phyloP scores from a whole-genome alignment of 371 early-diverging fungal genomes.

The Circinella umbellata region DNA sequence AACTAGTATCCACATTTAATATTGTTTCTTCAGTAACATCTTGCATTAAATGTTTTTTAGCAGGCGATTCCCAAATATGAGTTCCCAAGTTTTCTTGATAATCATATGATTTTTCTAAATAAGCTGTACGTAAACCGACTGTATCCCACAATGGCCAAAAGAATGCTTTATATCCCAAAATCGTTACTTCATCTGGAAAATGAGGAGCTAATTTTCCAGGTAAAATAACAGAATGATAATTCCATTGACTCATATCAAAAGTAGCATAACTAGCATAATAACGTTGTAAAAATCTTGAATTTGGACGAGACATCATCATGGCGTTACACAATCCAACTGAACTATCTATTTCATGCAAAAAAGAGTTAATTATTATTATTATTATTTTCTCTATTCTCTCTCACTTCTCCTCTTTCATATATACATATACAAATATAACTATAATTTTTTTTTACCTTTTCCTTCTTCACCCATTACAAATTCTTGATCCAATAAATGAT shows the following conservation, averaged over 20 bases:
- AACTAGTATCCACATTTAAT: slow-evolving; percentile 48
- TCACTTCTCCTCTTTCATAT: not conserved
- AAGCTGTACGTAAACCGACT: slow-evolving; percentile 45
- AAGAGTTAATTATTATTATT: not conserved
- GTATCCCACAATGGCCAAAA: slow-evolving; percentile 60
- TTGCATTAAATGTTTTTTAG: slow-evolving; percentile 48
- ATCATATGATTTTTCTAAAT: slow-evolving; percentile 48
- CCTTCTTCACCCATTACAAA: slow-evolving; percentile 53
- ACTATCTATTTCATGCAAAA: slow-evolving; percentile 28
- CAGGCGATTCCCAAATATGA: slow-evolving; percentile 57
- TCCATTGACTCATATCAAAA: slow-evolving; percentile 50
- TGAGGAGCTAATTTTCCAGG: slow-evolving; percentile 53
- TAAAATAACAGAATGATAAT: slow-evolving; percentile 56
- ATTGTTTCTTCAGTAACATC: slow-evolving; percentile 38
- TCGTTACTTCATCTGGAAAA: slow-evolving; percentile 43
- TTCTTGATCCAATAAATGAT: slow-evolving; percentile 47
- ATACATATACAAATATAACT: too few species aligned
- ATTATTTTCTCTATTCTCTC: not conserved
- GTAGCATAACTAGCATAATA: slow-evolving; percentile 54
- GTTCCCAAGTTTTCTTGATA: slow-evolving; percentile 45
- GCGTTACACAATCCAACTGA: slow-evolving; percentile 58
- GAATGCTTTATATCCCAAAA: slow-evolving; percentile 44
- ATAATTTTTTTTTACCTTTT: slow-evolving; percentile 8
- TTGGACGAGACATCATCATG: slow-evolving; percentile 52
- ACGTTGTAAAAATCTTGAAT: slow-evolving; percentile 52